Conservation (phyloP, 139 green algal genomes). For the Picochlorum sp. region DNA sequence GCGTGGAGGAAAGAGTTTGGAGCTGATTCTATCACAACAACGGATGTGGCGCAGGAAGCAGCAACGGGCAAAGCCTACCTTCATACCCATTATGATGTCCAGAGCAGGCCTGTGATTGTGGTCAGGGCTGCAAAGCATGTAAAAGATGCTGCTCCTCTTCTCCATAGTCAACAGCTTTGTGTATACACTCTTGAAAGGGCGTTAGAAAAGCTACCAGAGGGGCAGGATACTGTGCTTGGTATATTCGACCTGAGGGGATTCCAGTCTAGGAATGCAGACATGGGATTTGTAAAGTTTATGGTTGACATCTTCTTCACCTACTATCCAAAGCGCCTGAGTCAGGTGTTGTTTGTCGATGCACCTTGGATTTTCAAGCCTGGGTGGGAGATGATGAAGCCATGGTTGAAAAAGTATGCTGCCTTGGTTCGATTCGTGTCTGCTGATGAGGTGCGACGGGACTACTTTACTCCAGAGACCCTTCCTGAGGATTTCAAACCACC, state of each 20-base stretch:
- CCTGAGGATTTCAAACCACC: slow-evolving; percentile 44
- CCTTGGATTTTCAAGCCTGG: slow-evolving; percentile 84
- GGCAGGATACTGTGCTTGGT: slow-evolving; percentile 71
- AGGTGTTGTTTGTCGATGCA: slow-evolving; percentile 90
- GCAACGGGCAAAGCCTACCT: slow-evolving; percentile 80
- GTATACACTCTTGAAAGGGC: slow-evolving; percentile 62
- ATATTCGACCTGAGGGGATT: slow-evolving; percentile 91
- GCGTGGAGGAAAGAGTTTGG: slow-evolving; percentile 58
- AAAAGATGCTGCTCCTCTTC: slow-evolving; percentile 43
- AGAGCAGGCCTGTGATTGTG: slow-evolving; percentile 75
- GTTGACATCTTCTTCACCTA: slow-evolving; percentile 93
- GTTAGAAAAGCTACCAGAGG: slow-evolving; percentile 34
- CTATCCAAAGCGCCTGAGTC: slow-evolving; percentile 80
- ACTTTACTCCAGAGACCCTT: slow-evolving; percentile 59
- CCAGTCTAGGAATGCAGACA: slow-evolving; percentile 68
- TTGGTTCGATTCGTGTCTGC: slow-evolving; percentile 65
- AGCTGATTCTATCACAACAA: slow-evolving; percentile 37
- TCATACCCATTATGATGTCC: slow-evolving; percentile 57
- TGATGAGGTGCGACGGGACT: slow-evolving; percentile 54
- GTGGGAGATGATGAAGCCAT: slow-evolving; percentile 82
- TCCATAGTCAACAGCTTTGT: slow-evolving; percentile 62
- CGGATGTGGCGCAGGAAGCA: slow-evolving; percentile 45
- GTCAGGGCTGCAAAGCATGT: slow-evolving; percentile 51
- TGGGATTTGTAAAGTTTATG: slow-evolving; percentile 82
- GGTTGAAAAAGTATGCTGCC: slow-evolving; percentile 63